Conservation (phyloP, 495 filamentous ascomycete genomes). For the Aspergillus indologenus region DNA sequence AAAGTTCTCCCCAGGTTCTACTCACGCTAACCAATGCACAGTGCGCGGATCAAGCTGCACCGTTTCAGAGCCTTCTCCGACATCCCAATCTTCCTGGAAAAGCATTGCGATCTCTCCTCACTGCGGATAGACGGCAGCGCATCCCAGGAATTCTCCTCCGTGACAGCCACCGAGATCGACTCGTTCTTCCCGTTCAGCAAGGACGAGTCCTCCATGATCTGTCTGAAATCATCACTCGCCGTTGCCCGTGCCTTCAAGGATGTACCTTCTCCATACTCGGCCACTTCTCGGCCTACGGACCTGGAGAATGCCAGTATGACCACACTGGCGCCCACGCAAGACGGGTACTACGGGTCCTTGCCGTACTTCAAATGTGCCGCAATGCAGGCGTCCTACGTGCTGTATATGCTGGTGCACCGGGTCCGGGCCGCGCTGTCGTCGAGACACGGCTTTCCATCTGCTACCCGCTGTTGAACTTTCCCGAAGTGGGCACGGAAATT, state of each 20-base stretch:
- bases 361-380: constrained; percentile 10
- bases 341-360: background rate
- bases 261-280: background rate
- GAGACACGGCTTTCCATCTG: constrained; percentile 5
- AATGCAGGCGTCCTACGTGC: constrained; percentile 6
- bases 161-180: background rate
- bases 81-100: constrained; percentile 14
- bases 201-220: constrained; percentile 3
- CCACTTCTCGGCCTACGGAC: background rate
- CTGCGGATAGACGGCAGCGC: background rate
- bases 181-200: constrained; percentile 9
- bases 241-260: constrained; percentile 1
- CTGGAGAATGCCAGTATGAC: background rate
- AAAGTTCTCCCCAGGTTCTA: background rate
- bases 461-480: constrained; percentile 1
- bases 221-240: constrained; percentile 8
- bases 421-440: constrained; percentile 8
- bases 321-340: no score
- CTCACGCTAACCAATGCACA: background rate
- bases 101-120: constrained; percentile 17
- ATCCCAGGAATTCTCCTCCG: background rate
- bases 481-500: constrained; percentile 5
- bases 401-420: constrained; percentile 7
- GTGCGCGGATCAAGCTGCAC: constrained; percentile 15
- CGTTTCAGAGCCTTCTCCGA: constrained; percentile 17